Conservation (phyloP, 176 grass and related monocot genomes). For the Paspalum vaginatum region DNA sequence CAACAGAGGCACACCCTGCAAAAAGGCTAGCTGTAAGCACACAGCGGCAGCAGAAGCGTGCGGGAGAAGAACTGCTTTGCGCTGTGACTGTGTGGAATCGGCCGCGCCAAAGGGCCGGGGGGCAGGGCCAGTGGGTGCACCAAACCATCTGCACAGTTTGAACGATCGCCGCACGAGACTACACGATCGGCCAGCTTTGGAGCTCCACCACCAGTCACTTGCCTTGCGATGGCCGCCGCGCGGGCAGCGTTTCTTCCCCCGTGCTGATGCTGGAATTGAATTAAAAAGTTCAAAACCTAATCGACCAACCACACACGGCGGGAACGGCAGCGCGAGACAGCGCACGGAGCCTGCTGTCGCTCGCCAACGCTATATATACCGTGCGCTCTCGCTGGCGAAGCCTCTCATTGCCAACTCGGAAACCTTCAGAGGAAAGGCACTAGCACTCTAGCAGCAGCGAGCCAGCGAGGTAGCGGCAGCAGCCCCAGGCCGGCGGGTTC, state of each 20-base stretch:
- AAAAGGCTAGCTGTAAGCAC: too few relatives aligned
- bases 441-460: not conserved
- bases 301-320: conserved; percentile 50
- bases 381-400: not conserved
- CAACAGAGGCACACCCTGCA: not conserved
- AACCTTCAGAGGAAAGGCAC: conserved; percentile 24
- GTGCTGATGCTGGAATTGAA: not conserved
- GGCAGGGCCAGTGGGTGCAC: conserved; percentile 68
- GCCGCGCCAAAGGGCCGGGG: conserved; percentile 17
- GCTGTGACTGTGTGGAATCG: conserved; percentile 10
- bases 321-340: not conserved
- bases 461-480: too few relatives aligned
- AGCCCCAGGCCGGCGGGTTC: not conserved
- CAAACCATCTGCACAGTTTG: conserved; percentile 58
- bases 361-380: conserved; percentile 16
- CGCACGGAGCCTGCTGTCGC: not conserved
- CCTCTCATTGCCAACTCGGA: conserved; percentile 35
- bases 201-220: not conserved
- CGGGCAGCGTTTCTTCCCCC: not conserved
- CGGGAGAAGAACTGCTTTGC: conserved; percentile 13
- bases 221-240: not conserved
- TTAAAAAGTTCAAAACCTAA: conserved; percentile 61
- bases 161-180: not conserved
- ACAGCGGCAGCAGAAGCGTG: conserved; percentile 11
- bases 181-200: not conserved